Evolutionary conservation across 2,329 filamentous ascomycete genomes (phyloP).

Genomic region (Clonostachys rosea): DNA sequence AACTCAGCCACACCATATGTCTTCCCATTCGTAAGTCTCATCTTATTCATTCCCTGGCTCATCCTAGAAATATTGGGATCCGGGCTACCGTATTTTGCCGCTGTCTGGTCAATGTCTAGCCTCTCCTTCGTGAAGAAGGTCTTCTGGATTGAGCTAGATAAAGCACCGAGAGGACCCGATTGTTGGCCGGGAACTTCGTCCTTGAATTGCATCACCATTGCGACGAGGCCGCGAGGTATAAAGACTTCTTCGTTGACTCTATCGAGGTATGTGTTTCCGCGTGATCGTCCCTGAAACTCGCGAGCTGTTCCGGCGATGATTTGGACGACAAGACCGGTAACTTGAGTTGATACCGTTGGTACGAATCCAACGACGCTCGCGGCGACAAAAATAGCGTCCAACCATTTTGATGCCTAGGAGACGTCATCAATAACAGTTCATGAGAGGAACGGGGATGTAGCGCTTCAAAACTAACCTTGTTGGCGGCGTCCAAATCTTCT

Average conservation of each 20-base stretch:
- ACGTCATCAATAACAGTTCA: too few species aligned
- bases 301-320: conserved; percentile 14
- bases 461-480: conserved; percentile 7
- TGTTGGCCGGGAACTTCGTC: conserved; percentile 9
- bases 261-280: conserved; percentile 17
- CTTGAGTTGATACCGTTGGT: conserved; percentile 21
- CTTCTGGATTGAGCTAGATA: conserved; percentile 18
- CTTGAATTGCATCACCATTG: conserved; percentile 20
- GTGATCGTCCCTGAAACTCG: conserved; percentile 16
- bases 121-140: not conserved
- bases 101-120: not conserved
- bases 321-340: conserved; percentile 13
- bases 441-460: too few species aligned
- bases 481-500: conserved; percentile 17
- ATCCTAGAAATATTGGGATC: conserved; percentile 6
- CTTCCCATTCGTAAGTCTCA: conserved; percentile 24
- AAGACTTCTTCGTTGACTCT: conserved; percentile 18
- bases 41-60: conserved; percentile 12
- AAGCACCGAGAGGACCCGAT: conserved; percentile 7
- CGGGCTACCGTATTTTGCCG: not conserved
- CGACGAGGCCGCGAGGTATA: conserved; percentile 20
- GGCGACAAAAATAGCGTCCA: conserved; percentile 12
- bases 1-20: conserved; percentile 28
- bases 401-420: conserved; percentile 2
- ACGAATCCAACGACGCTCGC: conserved; percentile 12